Conservation (phyloP, 2,329 filamentous ascomycete genomes). For the Diplocarpon rosae region DNA sequence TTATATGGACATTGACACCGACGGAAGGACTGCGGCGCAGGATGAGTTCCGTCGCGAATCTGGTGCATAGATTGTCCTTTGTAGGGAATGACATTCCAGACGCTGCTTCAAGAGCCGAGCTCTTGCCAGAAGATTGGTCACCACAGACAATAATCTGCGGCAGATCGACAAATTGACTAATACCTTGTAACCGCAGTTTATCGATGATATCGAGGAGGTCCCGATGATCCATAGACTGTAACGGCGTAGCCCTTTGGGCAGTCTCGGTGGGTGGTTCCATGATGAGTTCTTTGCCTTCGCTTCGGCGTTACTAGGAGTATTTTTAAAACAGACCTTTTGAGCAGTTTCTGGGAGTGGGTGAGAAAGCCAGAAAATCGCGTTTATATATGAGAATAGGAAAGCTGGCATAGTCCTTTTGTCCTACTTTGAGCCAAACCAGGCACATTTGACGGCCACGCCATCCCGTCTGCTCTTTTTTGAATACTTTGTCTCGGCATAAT, state of each 20-base stretch:
- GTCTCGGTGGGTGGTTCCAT: too few relatives aligned
- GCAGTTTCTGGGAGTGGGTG: too few relatives aligned
- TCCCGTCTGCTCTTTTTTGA: too few relatives aligned
- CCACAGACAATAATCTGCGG: not conserved
- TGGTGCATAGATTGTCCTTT: not conserved
- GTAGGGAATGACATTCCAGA: not conserved
- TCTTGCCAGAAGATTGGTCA: not conserved
- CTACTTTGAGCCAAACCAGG: too few relatives aligned
- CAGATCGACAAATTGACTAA: not conserved
- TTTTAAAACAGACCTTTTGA: too few relatives aligned
- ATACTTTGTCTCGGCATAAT: too few relatives aligned
- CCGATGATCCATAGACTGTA: not conserved
- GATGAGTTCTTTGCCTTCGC: too few relatives aligned
- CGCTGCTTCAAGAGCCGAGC: not conserved
- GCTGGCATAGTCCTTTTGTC: too few relatives aligned
- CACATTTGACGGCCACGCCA: too few relatives aligned
- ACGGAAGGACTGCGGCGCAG: not conserved
- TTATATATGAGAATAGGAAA: too few relatives aligned
- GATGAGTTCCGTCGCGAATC: not conserved
- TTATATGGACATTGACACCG: not conserved
- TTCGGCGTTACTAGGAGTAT: too few relatives aligned
- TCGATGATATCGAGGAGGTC: not conserved
- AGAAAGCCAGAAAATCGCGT: too few relatives aligned
- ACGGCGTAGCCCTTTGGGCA: not conserved
- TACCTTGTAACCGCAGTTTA: not conserved